phyloP scores from a whole-genome alignment of 1,284 basidiomycete genomes.

The Rhodotorula glutinis region DNA sequence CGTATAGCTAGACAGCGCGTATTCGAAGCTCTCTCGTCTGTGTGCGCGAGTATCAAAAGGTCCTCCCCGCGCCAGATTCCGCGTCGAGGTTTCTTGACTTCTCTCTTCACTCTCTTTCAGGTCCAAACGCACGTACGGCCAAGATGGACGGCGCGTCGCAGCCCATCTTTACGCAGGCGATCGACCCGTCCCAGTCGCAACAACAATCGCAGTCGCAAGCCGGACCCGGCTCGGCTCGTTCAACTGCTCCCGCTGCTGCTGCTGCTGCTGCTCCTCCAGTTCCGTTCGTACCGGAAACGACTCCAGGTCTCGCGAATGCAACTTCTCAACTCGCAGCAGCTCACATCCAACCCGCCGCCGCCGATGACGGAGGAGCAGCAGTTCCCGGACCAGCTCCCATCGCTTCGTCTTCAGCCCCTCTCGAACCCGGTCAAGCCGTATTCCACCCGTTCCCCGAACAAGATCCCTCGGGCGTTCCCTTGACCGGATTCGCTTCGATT shows the following conservation, averaged over 20 bases:
- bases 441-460: constrained; percentile 29
- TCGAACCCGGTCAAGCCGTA: neutral
- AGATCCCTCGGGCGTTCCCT: constrained; percentile 11
- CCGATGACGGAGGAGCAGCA: no score
- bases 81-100: no score
- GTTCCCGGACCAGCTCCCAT: neutral
- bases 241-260: neutral
- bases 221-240: neutral
- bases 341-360: neutral
- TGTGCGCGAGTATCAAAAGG: no score
- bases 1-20: no score
- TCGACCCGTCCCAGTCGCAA: neutral
- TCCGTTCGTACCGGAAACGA: neutral
- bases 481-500: constrained; percentile 23
- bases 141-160: constrained; percentile 14
- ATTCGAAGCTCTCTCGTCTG: no score
- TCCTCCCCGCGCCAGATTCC: no score
- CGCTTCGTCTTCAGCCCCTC: neutral
- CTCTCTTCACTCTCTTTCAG: no score
- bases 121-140: no score
- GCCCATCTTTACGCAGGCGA: constrained; percentile 15
- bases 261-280: neutral
- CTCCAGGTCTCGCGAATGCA: neutral
- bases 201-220: neutral
- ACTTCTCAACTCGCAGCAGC: neutral